A percentile compares a stretch with the other conserved stretches of the same genome.
phyloP scores from a whole-genome alignment of 345 rosid species.

The Eucalyptus tenuipes region DNA sequence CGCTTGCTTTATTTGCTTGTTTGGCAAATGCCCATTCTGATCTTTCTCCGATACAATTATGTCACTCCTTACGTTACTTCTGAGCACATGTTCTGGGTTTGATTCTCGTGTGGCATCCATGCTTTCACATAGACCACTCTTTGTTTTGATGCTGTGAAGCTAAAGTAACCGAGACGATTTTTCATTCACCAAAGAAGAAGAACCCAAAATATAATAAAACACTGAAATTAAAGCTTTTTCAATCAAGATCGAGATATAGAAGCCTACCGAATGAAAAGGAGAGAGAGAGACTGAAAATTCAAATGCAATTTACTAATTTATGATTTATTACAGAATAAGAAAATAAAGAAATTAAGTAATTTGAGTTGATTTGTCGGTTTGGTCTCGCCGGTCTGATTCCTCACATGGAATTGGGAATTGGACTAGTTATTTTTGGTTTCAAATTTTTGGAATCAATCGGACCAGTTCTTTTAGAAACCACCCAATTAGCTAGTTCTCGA shows the following conservation, averaged over 20 bases:
- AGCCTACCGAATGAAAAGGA: not conserved
- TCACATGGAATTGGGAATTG: too few relatives aligned
- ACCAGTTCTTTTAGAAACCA: too few relatives aligned
- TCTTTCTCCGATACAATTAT: too few relatives aligned
- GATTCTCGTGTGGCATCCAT: not conserved
- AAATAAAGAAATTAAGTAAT: too few relatives aligned
- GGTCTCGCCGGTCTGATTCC: not conserved
- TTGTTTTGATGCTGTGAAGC: not conserved
- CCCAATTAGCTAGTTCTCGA: rapidly evolving
- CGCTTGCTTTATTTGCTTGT: too few relatives aligned
- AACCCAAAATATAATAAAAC: too few relatives aligned
- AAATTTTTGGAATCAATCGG: rapidly evolving
- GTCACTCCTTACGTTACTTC: not conserved
- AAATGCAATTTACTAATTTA: not conserved
- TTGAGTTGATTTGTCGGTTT: not conserved
- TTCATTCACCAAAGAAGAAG: too few relatives aligned
- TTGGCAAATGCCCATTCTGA: too few relatives aligned
- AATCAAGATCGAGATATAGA: rapidly evolving
- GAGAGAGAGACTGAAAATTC: too few relatives aligned
- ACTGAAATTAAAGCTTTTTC: too few relatives aligned
- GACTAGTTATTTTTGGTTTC: rapidly evolving
- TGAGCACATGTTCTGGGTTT: not conserved
- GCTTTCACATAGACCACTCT: not conserved
- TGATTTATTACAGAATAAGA: not conserved
- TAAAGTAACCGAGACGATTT: too few relatives aligned